Conservation (phyloP, 345 rosid genomes). For the Gynandropsis gynandra region DNA sequence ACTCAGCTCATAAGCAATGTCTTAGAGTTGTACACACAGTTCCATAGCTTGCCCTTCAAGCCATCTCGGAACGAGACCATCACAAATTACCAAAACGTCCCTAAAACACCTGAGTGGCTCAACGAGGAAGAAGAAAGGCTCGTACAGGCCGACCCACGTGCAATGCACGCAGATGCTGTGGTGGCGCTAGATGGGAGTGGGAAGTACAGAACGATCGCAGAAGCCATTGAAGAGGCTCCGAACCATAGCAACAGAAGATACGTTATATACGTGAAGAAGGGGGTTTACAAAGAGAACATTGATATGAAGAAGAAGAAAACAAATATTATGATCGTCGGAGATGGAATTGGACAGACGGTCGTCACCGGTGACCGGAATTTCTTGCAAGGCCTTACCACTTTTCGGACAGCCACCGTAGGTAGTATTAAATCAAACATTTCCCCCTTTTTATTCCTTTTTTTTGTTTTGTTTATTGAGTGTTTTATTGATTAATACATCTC, state of each 20-base stretch:
- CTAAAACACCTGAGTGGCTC: conserved; percentile 52
- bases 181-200: conserved; percentile 76
- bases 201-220: conserved; percentile 48
- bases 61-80: conserved; percentile 34
- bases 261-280: conserved; percentile 60
- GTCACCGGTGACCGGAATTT: conserved; percentile 68
- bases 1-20: conserved; percentile 66
- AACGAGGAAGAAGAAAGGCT: conserved; percentile 50
- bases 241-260: conserved; percentile 57
- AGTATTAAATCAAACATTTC: conserved; percentile 20
- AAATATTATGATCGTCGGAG: conserved; percentile 70
- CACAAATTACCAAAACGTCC: neutral
- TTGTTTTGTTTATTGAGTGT: conserved; percentile 19
- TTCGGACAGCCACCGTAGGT: conserved; percentile 94
- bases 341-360: conserved; percentile 61
- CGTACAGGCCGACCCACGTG: conserved; percentile 20
- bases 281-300: conserved; percentile 70
- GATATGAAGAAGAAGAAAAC: conserved; percentile 66
- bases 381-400: conserved; percentile 90
- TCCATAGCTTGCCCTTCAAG: conserved; percentile 61
- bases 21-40: conserved; percentile 41
- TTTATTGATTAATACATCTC: conserved; percentile 8
- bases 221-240: conserved; percentile 68
- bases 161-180: conserved; percentile 36
- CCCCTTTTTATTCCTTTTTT: conserved; percentile 11